Base-by-base conservation (phyloP, 208 protist genomes). In the Crithidia sp. region DNA sequence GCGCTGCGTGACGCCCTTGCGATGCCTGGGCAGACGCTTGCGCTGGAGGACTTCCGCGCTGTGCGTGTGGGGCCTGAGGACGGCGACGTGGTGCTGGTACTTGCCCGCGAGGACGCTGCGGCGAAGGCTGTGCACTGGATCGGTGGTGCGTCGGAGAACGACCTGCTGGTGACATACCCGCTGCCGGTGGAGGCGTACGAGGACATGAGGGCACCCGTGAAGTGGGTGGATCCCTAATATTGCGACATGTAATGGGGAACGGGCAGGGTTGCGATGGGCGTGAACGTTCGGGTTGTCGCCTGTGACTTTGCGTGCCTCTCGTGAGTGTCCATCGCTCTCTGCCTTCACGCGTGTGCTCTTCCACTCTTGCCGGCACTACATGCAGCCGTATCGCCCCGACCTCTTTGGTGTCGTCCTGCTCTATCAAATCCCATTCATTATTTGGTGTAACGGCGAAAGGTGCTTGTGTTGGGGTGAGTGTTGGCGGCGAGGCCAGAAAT, bases 11-110 rank as follows among this genome's bases (percentile, higher is more conserved):
- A 56, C 2, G 86, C 82, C 6, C 68, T 86, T 37, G 47, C 69
- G 59, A 71, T 78, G 70, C 82, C 74, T 66, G 82, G 74, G 69
- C 82, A 90, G 74, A 81, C 81, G 67, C 67, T 88, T 2, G 77
- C 86, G 59, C 75, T 90, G 74, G 86, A 87, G 76, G 86, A 90
- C 77, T 83, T 86, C 67, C 68, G 59, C 19, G 47, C 66, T 16
- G 62, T 85, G 58, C 74, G 49, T n/a, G 79, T 75, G 43, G 72
- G 45, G 45, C 67, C 58, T 66, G 67, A 71, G n/a, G 66, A 39
- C 14, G 50, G 66, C 41, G 75, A 71, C 41, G 72, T 70, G 43
- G 69, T 78, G 54, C 72, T 86, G n/a, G 60, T 83, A 39, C 50
- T 83, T 56, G 72, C 80, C 28, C 74, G 73, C 49, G 65, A 44